These are phyloP conservation scores for Blastocystis sp. DNA, from an alignment of 352 stramenopile species.

Conservation along the genomic window DNA sequence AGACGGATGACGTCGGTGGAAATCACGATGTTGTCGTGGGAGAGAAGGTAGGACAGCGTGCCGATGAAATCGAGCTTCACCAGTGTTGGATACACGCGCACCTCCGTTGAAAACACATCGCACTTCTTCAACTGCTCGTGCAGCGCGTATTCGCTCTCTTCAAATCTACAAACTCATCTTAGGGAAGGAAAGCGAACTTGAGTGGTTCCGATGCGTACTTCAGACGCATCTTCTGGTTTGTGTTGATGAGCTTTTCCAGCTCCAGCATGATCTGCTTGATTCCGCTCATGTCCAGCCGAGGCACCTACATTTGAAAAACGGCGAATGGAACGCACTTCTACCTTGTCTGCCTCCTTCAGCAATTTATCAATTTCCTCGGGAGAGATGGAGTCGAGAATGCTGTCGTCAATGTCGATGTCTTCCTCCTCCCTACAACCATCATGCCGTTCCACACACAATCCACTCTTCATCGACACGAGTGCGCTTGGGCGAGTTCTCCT, in stretches of 20 bases:
- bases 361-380: conserved; percentile 53
- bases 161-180: conserved; percentile 30
- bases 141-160: conserved; percentile 57
- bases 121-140: conserved; percentile 60
- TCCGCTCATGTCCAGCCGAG: conserved; percentile 53
- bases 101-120: conserved; percentile 42
- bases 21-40: conserved; percentile 58
- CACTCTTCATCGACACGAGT: conserved; percentile 26
- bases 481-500: conserved; percentile 1
- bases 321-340: background rate
- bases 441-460: background rate
- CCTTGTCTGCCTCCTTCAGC: conserved; percentile 48
- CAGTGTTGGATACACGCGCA: conserved; percentile 34
- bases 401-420: conserved; percentile 50
- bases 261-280: conserved; percentile 26
- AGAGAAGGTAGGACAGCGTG: conserved; percentile 37
- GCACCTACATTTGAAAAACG: conserved; percentile 2
- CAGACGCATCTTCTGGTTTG: conserved; percentile 53
- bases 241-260: conserved; percentile 30
- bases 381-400: conserved; percentile 4
- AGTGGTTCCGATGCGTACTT: conserved; percentile 54
- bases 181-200: background rate
- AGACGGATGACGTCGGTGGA: conserved; percentile 19
- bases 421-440: background rate
- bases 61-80: conserved; percentile 53